Percentiles rank a stretch among this genome's conserved stretches.
Conservation (phyloP, 495 filamentous ascomycete genomes). For the Lasiosphaeria ovina region DNA sequence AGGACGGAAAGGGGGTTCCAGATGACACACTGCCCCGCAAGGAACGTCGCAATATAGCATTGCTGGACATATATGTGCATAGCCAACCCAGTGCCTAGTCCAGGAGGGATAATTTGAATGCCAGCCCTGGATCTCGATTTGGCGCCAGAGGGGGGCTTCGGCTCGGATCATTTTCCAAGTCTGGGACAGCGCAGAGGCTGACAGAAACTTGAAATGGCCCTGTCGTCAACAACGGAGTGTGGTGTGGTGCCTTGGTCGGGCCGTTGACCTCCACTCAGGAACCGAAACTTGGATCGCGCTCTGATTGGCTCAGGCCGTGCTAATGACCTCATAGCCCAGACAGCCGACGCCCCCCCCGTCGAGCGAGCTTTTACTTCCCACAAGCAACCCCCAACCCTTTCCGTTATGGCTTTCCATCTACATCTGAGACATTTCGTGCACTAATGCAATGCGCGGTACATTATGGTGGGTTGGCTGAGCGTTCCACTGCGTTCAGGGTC, state of each 20-base stretch:
- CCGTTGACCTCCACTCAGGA: background rate
- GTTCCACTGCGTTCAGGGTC: too few species aligned
- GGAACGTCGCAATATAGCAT: too few species aligned
- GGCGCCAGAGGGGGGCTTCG: background rate
- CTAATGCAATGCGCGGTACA: too few species aligned
- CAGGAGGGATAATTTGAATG: too few species aligned
- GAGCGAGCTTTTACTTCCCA: background rate
- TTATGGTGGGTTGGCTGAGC: too few species aligned
- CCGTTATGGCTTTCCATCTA: too few species aligned
- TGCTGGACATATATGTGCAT: too few species aligned
- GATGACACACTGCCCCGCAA: background rate
- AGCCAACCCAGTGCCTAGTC: too few species aligned
- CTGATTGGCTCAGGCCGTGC: constrained; percentile 1
- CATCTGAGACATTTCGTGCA: too few species aligned
- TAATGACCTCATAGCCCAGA: background rate
- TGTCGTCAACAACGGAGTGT: too few species aligned
- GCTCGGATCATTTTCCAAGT: background rate
- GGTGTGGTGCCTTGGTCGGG: background rate
- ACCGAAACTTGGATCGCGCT: background rate
- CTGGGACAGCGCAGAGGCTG: background rate
- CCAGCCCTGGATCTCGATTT: background rate
- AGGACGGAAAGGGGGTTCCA: constrained; percentile 7
- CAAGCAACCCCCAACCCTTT: too few species aligned
- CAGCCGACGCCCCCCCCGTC: background rate
- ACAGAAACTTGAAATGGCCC: background rate